These are phyloP conservation scores for Tricholoma matsutake DNA, from an alignment of 768 basidiomycete genomes.

Conservation along the genomic window DNA sequence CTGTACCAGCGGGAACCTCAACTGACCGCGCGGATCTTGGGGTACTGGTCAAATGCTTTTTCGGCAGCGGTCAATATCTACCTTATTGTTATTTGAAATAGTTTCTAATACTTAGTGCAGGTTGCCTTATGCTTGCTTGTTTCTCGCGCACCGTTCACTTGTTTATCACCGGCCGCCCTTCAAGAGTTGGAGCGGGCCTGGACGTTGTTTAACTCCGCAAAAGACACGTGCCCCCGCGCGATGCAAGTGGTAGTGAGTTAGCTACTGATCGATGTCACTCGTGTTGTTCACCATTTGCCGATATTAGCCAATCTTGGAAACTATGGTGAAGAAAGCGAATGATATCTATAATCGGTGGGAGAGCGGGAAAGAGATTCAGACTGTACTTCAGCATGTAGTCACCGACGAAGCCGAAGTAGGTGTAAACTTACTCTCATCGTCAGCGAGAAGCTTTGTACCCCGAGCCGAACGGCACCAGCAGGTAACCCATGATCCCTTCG, in stretches of 20 bases:
- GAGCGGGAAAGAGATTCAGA: constrained; percentile 41
- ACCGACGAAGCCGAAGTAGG: constrained; percentile 13
- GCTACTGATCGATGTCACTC: constrained; percentile 4
- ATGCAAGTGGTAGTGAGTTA: constrained; percentile 43
- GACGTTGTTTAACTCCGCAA: constrained; percentile 42
- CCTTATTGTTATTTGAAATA: background rate
- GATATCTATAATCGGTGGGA: constrained; percentile 47
- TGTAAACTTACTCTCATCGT: background rate
- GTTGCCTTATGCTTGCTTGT: constrained; percentile 52
- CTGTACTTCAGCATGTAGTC: constrained; percentile 33
- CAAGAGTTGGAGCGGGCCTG: constrained; percentile 55
- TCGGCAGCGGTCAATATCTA: constrained; percentile 44
- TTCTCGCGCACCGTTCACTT: constrained; percentile 65
- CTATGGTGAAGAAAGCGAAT: constrained; percentile 50
- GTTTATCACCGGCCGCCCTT: constrained; percentile 58
- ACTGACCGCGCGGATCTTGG: constrained; percentile 50
- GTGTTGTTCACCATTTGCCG: background rate
- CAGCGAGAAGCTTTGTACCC: constrained; percentile 7
- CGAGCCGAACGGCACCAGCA: constrained; percentile 12
- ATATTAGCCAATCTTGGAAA: constrained; percentile 42
- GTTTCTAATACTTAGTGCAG: constrained; percentile 20
- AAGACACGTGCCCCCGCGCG: constrained; percentile 43
- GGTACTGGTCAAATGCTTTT: constrained; percentile 54
- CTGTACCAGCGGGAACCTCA: constrained; percentile 58
- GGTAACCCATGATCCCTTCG: constrained; percentile 33